Evolutionary conservation across 2,329 filamentous ascomycete species (phyloP).

Genomic region (Colletotrichum sp.): DNA sequence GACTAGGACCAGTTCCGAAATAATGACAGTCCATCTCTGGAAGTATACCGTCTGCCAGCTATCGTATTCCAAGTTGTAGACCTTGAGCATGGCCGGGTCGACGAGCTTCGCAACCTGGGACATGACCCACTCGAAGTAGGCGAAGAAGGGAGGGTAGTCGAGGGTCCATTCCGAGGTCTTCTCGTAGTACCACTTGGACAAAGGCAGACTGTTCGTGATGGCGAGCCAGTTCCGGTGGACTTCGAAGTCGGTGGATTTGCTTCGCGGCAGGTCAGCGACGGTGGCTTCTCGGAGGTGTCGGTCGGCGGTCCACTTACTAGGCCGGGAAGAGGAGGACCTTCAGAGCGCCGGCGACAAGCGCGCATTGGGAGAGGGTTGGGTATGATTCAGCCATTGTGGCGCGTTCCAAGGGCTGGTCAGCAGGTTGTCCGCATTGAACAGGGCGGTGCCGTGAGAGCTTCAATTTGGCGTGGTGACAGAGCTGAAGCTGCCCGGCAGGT

Average conservation of each 20-base stretch:
- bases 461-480: neutral
- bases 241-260: constrained; percentile 98
- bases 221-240: constrained; percentile 99
- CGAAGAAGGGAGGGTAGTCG: constrained; percentile 98
- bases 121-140: constrained; percentile 93
- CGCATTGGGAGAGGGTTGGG: constrained; percentile 88
- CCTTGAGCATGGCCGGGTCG: constrained; percentile 81
- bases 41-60: constrained; percentile 96
- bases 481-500: neutral
- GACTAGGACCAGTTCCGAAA: constrained; percentile 82
- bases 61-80: constrained; percentile 83
- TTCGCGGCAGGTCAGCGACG: constrained; percentile 42
- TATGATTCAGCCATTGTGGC: constrained; percentile 76
- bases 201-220: constrained; percentile 86
- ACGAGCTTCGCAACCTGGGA: constrained; percentile 79
- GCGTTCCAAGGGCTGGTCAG: neutral
- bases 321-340: constrained; percentile 93
- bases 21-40: constrained; percentile 85
- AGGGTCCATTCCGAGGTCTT: constrained; percentile 99
- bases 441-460: constrained; percentile 18
- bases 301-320: constrained; percentile 69
- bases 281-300: neutral
- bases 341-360: constrained; percentile 83
- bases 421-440: constrained; percentile 17
- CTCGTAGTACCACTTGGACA: constrained; percentile 95